Conservation (phyloP, 2,329 filamentous ascomycete species). For the Colletotrichum sp. region DNA sequence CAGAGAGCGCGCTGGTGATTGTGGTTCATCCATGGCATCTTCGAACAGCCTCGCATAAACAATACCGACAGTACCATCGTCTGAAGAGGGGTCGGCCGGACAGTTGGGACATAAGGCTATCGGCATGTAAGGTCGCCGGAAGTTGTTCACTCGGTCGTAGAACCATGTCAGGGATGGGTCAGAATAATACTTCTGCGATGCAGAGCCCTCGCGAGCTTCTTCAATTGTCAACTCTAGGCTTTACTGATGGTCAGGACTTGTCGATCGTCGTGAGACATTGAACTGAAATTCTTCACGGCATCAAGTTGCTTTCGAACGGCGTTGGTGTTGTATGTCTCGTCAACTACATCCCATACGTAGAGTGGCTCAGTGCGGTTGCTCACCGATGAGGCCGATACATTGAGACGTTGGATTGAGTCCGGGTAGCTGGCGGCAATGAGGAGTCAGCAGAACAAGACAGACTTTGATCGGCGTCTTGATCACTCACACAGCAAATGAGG, state of each 20-base stretch:
- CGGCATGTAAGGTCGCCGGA: background rate
- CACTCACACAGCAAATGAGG: background rate
- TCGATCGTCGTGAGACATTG: background rate
- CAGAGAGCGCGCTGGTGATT: background rate
- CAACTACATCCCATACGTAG: background rate
- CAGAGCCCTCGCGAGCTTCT: background rate
- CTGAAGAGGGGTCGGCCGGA: background rate
- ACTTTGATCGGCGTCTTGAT: background rate
- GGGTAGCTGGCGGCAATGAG: background rate
- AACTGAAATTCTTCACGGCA: background rate
- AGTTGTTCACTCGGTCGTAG: background rate
- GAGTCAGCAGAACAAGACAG: background rate
- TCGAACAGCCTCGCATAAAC: background rate
- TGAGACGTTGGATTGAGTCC: background rate
- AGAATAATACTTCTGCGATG: background rate
- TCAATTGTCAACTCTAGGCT: background rate
- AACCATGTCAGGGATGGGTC: background rate
- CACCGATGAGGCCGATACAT: background rate
- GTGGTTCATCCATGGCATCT: background rate
- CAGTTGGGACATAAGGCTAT: background rate
- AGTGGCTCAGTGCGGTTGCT: background rate
- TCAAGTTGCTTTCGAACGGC: background rate
- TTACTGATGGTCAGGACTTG: background rate
- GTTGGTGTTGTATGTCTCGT: background rate
- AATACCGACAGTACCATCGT: background rate